Evolutionary conservation across 2,329 filamentous ascomycete genomes (phyloP), one percentile per base, ranked within the genome.

Genomic region (Arthrobotrys musiformis): DNA sequence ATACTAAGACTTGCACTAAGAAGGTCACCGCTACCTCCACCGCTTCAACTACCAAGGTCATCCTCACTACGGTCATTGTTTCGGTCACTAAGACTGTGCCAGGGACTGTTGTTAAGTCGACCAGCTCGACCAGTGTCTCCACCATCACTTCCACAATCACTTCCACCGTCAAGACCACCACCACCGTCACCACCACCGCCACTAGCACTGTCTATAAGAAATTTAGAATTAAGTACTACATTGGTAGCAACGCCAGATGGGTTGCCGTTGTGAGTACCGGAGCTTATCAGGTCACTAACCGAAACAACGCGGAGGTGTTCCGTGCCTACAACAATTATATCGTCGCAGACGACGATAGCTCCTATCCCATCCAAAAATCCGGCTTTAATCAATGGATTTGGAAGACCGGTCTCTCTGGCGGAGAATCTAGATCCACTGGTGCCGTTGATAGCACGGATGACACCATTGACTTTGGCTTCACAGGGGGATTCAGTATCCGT

Each of bases 11-110:
- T 17, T 13, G 44, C n/a, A 70, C 67, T 22, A 17, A 62, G 11
- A 52, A 62, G 19, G 56, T 70, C 33, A 70, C 56, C 2, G 67
- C 67, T 15, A 70, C 56, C 1, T 54, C 56, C 26, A 70, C 67
- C 7, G 40, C 48, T 1, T 40, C 48, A 2, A n/a, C 67, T 26
- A 70, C 67, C 9, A 9, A 62, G n/a, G 50, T 56, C 15, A 22
- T 60, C 19, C 22, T 37, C 4, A 44, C 46, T 1, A 70, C 67
- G 6, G 28, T 62, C 6, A 40, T 44, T 13, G 54, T 70, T 4
- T 70, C 67, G 8, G 30, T 70, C 9, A 70, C 67, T 0, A 6
- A 46, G 48, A 70, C 67, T 13, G 9, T 70, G 0, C 44, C 44
- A 26, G 4, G 44, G 22, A 70, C 67, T 11, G 26, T 37, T n/a